phyloP scores from a whole-genome alignment of 73 alveolate genomes.

The Paramecium sexaurelia region DNA sequence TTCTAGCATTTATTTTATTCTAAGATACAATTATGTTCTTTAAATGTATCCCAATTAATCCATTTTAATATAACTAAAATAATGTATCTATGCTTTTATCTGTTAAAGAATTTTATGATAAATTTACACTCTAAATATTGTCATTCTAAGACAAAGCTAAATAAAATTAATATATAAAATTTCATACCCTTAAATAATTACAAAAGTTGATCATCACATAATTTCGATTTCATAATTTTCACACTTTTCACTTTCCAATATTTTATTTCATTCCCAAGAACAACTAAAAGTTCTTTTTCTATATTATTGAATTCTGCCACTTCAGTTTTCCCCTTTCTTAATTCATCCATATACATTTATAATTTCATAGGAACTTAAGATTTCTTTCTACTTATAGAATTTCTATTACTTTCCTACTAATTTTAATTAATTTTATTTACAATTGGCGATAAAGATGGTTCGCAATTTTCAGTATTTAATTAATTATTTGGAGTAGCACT shows the following conservation, averaged over 20 bases:
- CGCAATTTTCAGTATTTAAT: conserved; percentile 9
- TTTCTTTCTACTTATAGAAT: conserved; percentile 1
- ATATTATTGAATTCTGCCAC: conserved; percentile 38
- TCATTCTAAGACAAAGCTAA: conserved; percentile 10
- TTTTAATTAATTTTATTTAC: background rate
- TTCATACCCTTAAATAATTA: conserved; percentile 19
- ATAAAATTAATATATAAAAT: background rate
- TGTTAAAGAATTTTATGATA: background rate
- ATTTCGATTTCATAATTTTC: conserved; percentile 9
- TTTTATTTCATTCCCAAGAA: background rate
- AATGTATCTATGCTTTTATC: background rate
- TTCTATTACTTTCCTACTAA: background rate
- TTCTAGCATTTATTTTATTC: conserved; percentile 45
- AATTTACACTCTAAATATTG: background rate
- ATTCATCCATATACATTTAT: conserved; percentile 41
- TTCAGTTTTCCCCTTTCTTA: conserved; percentile 30
- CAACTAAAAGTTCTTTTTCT: background rate
- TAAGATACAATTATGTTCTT: conserved; percentile 36
- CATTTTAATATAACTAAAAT: background rate
- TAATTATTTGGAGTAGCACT: conserved; percentile 27
- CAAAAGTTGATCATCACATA: background rate
- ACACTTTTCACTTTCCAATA: conserved; percentile 28
- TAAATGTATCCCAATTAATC: background rate
- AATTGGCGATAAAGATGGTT: conserved; percentile 43
- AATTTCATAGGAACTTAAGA: conserved; percentile 35